Conservation (phyloP, 2,329 filamentous ascomycete species). For the Diaporthe destruens region DNA sequence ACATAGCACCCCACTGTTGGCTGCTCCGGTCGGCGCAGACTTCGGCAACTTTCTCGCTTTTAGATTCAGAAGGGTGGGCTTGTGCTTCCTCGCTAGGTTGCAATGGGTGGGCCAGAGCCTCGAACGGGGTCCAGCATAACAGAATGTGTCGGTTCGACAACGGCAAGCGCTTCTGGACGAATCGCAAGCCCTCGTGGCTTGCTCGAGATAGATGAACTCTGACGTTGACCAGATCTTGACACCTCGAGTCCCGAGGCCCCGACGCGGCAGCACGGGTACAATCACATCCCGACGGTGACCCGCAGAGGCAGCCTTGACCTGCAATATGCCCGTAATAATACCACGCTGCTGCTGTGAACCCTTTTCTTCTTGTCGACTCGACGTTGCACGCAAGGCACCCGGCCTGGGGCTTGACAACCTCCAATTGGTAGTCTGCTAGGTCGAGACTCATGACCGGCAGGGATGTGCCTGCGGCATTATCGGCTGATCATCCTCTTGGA, state of each 20-base stretch:
- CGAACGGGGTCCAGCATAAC: conserved; percentile 23
- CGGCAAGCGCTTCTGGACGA: conserved; percentile 31
- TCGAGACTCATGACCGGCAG: conserved; percentile 18
- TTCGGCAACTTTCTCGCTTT: not conserved
- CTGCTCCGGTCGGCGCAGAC: not conserved
- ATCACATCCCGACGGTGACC: conserved; percentile 9
- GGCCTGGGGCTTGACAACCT: conserved; percentile 19
- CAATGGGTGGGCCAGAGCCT: conserved; percentile 5
- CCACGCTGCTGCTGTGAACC: not conserved
- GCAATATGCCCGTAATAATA: conserved; percentile 17
- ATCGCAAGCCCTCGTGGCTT: conserved; percentile 37
- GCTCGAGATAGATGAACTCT: conserved; percentile 41
- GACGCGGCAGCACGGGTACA: conserved; percentile 21
- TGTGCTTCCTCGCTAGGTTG: conserved; percentile 24
- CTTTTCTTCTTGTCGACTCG: conserved; percentile 6
- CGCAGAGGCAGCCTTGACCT: conserved; percentile 9
- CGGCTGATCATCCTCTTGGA: conserved; percentile 23
- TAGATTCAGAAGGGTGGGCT: conserved; percentile 18
- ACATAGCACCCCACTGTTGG: conserved; percentile 13
- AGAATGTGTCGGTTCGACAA: conserved; percentile 14
- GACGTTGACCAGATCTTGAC: conserved; percentile 35
- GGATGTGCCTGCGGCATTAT: conserved; percentile 21
- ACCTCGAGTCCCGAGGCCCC: conserved; percentile 21
- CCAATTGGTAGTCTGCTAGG: conserved; percentile 2
- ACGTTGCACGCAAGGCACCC: conserved; percentile 2